A percentile compares a stretch with the other conserved stretches of the same genome.
Evolutionary conservation across 1,284 basidiomycete species (phyloP).

Genomic region (Ustilago vetiveriae): DNA sequence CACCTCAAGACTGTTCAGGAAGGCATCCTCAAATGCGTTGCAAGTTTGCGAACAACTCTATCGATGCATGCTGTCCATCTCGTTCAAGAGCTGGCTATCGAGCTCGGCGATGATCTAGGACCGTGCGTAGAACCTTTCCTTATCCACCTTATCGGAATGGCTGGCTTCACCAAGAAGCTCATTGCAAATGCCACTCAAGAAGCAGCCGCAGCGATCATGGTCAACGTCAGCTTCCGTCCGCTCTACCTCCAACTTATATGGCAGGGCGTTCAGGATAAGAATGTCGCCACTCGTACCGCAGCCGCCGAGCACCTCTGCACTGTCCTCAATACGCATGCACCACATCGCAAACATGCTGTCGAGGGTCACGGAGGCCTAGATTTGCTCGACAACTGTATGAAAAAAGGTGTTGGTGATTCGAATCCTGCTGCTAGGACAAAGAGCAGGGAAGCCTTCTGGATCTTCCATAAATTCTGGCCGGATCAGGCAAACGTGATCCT

Average conservation of each 20-base stretch:
- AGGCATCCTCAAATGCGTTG: slow-evolving; percentile 85
- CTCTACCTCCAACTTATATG: slow-evolving; percentile 81
- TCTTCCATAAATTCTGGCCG: slow-evolving; percentile 79
- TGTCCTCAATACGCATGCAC: slow-evolving; percentile 64
- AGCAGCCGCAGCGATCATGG: slow-evolving; percentile 76
- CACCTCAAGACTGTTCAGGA: slow-evolving; percentile 82
- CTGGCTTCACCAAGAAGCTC: slow-evolving; percentile 93
- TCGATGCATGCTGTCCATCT: slow-evolving; percentile 81
- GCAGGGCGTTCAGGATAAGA: slow-evolving; percentile 83
- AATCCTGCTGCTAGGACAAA: slow-evolving; percentile 82
- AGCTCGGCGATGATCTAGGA: slow-evolving; percentile 72
- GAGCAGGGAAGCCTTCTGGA: slow-evolving; percentile 82
- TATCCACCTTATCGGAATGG: slow-evolving; percentile 82
- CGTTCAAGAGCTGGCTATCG: slow-evolving; percentile 77
- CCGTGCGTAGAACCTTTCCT: slow-evolving; percentile 72
- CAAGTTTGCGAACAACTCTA: slow-evolving; percentile 90
- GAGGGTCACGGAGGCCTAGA: slow-evolving; percentile 71
- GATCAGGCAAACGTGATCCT: slow-evolving; percentile 76
- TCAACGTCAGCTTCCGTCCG: slow-evolving; percentile 75
- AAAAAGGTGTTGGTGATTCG: slow-evolving; percentile 78
- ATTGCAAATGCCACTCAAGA: slow-evolving; percentile 85
- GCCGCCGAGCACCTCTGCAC: slow-evolving; percentile 68
- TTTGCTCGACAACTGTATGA: slow-evolving; percentile 74
- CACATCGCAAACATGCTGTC: slow-evolving; percentile 57
- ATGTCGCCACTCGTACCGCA: slow-evolving; percentile 78